Evolutionary conservation across 495 filamentous ascomycete genomes (phyloP), one percentile per base, ranked within the genome.

Genomic region (Neurospora sp.): DNA sequence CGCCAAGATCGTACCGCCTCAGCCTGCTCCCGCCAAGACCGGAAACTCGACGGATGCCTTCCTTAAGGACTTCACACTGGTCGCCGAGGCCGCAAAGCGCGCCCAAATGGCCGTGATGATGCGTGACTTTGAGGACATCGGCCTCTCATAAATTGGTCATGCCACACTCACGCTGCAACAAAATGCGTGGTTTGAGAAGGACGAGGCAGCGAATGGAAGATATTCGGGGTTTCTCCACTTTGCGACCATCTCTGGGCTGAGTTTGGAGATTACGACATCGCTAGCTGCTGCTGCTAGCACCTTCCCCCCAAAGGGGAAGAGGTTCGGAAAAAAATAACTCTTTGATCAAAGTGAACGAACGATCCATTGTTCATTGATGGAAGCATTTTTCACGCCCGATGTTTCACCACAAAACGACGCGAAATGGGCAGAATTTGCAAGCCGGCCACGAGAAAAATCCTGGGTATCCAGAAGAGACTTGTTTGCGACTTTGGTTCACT

Each of bases 71-170:
- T 93, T 93, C 79, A 94, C 87, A 70, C 86, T 98, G 31, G 88
- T 98, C 16, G 94, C 94, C n/a, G 95, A 98, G 82, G 95, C 95
- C 3, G 95, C 93, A 69, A 97, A 97, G 79, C 88, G 95, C 59
- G 95, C 95, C 9, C 93, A 97, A 83, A 91, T 97, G 86, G 91
- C 92, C 8, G 88, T 93, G 72, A 79, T 98, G 73, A 91, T 94
- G 88, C 85, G 95, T 71, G 95, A 98, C 82, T 82, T 98, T 77
- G 92, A 91, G 73, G 86, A 88, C 66, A 82, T 91, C 72, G 87
- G 85, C 35, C 78, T 92, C 40, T 91, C 79, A 80, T 79, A 76
- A 70, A 74, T 70, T 10, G 53, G 1, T 31, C 39, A 8, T 61
- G 11, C 39, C 9, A 10, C 7, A n/a, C 2, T 3, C n/a, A 4